Conservation (phyloP, 768 basidiomycete species). For the Polyporus arcularius region DNA sequence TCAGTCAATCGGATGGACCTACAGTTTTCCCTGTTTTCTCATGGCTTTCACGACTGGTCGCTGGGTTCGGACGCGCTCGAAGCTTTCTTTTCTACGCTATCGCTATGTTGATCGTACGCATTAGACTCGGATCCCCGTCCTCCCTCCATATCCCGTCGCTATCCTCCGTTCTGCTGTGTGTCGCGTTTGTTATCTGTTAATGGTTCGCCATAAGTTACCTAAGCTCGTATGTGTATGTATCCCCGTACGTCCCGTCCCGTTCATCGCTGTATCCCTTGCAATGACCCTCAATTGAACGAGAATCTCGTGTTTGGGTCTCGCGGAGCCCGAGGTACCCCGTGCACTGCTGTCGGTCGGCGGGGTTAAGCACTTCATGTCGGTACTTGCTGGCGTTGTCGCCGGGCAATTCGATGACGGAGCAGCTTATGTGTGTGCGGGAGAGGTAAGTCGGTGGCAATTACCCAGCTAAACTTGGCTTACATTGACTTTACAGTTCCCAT, state of each 20-base stretch:
- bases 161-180: slow-evolving; percentile 16
- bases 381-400: no score
- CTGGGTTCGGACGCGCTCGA: slow-evolving; percentile 8
- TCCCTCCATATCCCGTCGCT: slow-evolving; percentile 2
- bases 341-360: no score
- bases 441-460: no score
- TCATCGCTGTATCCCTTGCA: slow-evolving; percentile 14
- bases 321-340: no score
- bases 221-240: slow-evolving; percentile 21
- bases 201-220: slow-evolving; percentile 6
- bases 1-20: slow-evolving; percentile 9
- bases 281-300: neutral
- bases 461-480: no score
- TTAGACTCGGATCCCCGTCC: neutral
- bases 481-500: no score
- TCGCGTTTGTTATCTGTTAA: slow-evolving; percentile 11
- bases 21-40: neutral
- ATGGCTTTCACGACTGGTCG: slow-evolving; percentile 15
- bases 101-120: slow-evolving; percentile 26
- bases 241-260: neutral
- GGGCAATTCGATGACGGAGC: no score
- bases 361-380: no score
- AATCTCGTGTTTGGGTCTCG: neutral
- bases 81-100: slow-evolving; percentile 4
- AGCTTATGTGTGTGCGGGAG: no score